Base-by-base conservation (phyloP, 225 moss, liverwort and hornwort species). In the Asterella californica region DNA sequence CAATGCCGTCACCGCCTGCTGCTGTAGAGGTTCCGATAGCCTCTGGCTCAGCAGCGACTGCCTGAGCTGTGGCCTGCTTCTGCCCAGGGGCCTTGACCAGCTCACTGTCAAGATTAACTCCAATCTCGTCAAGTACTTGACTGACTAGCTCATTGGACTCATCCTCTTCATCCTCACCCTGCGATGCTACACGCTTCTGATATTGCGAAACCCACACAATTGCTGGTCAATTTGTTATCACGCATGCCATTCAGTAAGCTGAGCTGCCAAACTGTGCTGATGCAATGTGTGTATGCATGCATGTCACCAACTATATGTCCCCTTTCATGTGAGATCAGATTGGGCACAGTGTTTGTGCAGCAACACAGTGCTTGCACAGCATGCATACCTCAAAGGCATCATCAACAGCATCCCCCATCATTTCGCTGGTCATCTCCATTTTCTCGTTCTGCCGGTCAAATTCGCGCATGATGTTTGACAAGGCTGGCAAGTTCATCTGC, bases 91-190 rank as follows among this genome's bases (percentile, higher is more conserved):
- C 24, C 57, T 14, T 12, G 57, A 59, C 15, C 14, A 90, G 88
- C 90, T 92, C 86, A 80, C 86, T 89, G 81, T 92, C 87, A n/a
- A 92, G 89, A 85, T 92, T 90, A 55, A 92, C 83, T 47, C 92
- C 92, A 74, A 90, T 89, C 83, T 92, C 90, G 79, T 92, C 92
- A 78, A 92, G 90, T 67, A 92, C 92, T 90, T 92, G 90, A 86
- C 84, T 92, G 30, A 92, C 92, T 76, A 92, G 88, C 81, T 90
- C 90, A 53, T 92, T 90, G 2, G 90, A 90, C 82, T 92, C 92
- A 83, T 92, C 90, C 76, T 90, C 92, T 81, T 92, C 90, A 74
- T 92, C 92, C 75, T 92, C 92, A n/a, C n/a, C n/a, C n/a, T n/a
- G n/a, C n/a, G n/a, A n/a, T n/a, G n/a, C n/a, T n/a, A n/a, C n/a